Evolutionary conservation across 2,329 filamentous ascomycete genomes (phyloP), one percentile per base, ranked within the genome.

Genomic region (Alternaria alternata): DNA sequence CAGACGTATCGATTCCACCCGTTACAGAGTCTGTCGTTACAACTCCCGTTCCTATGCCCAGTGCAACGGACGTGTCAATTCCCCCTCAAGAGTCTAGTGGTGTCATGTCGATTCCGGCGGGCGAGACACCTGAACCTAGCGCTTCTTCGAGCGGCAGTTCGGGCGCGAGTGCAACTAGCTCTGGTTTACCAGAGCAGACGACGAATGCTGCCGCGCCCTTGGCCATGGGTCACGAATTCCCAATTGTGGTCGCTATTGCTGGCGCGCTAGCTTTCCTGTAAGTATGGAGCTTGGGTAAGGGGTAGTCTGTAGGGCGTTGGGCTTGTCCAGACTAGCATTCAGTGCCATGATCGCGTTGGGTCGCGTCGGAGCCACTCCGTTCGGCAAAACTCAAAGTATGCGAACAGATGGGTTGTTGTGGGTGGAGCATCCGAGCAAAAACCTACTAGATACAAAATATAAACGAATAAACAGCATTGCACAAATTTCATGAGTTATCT

Each of bases 201-300:
- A 63, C 67, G 16, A 70, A 67, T 56, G 70, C 69, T 11, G 70
- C 71, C 7, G 55, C 65, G 12, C 57, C 61, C 16, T 54, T 61
- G n/a, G 49, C 65, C 11, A 59, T 63, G 47, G 59, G 55, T 26
- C 57, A 67, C 20, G 63, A 53, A 18, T 44, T 53, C n/a, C 28
- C 65, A 2, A 57, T 66, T 12, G 36, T 64, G 26, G 53, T 71
- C 38, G 69, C 67, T 2, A 34, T 72, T 28, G 68, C 64, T 26
- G 71, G 71, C 57, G 68, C 66, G 14, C 69, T 74, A 57, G 66
- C 69, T 42, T 57, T 76, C 42, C 49, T 74, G 18, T 76, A 55
- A 54, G 36, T 32, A 32, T 14, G 5, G 28, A 14, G 16, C 28
- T 36, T 28, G 30, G 11, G 24, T 8, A 26, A n/a, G 52, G 12